Base-by-base conservation (phyloP, 2,329 filamentous ascomycete genomes). In the Cordyceps cateniannulata region DNA sequence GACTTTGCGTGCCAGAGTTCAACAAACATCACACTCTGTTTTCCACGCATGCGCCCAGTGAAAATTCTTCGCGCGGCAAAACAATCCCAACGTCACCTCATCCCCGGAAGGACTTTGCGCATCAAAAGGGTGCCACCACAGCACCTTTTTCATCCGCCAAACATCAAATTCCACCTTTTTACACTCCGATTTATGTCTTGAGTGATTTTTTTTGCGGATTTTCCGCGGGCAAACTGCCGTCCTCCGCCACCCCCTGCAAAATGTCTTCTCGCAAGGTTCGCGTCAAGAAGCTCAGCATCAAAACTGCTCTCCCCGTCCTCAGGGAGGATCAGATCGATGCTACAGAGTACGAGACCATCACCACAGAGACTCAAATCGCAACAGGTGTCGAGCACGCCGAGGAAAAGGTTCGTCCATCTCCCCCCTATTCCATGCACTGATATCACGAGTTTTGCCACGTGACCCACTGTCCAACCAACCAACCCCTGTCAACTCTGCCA, bases 361-460 rank as follows among this genome's bases (percentile, higher is more conserved):
- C 89, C 68, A 88, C 89, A 73, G 83, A 90, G 85, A 80, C 86
- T 82, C 78, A 91, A 88, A 91, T 97, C 73, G 92, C 95, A 73
- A 97, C 93, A 67, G 95, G 95, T 76, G 95, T 99, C 69, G 95
- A 99, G 77, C 93, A 96, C 74, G 90, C 87, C 66, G 95, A 99
- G 78, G 93, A 98, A 85, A 93, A 93, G 79, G 95, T 97, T 77
- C 86, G 92, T 90, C 65, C 66, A 66, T 65, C 66, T 69, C 68
- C 63, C 66, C 62, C 63, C 63, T 60, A 67, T 42, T 64, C 59
- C 67, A 65, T 60, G 65, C 65, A 35, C 66, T 69, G 70, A 75
- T 73, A 75, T 81, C 80, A 83, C 80, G 80, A 83, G 80, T 24
- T 27, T 0, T 0, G 3, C 57, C 80, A 79, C 75, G 76, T 83